phyloP scores from a whole-genome alignment of 257 asterid species.

The Datura wrightii region DNA sequence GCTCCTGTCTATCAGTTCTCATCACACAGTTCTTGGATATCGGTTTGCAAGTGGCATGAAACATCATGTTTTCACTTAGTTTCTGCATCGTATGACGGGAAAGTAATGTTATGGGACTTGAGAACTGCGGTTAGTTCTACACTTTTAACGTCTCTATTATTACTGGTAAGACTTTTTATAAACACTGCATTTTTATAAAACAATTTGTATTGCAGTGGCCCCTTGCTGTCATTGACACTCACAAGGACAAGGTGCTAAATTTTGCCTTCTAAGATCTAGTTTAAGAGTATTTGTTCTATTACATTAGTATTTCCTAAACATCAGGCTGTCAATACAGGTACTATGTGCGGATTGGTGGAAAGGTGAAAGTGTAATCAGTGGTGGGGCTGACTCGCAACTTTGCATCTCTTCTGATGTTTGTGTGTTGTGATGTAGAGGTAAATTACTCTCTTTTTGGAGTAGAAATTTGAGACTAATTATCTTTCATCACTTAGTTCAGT shows the following conservation, averaged over 20 bases:
- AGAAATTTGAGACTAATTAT: neutral
- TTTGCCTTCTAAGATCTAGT: slow-evolving; percentile 19
- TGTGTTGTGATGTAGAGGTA: slow-evolving; percentile 50
- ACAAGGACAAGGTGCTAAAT: slow-evolving; percentile 79
- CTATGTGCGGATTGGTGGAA: slow-evolving; percentile 95
- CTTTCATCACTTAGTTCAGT: neutral
- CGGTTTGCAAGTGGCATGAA: slow-evolving; percentile 95
- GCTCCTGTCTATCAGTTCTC: slow-evolving; percentile 87
- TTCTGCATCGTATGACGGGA: slow-evolving; percentile 94
- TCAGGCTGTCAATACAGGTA: slow-evolving; percentile 52
- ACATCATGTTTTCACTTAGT: slow-evolving; percentile 89
- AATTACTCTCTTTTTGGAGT: neutral
- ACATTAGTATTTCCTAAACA: slow-evolving; percentile 22
- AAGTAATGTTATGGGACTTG: slow-evolving; percentile 95
- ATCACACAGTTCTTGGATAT: slow-evolving; percentile 89
- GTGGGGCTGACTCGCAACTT: slow-evolving; percentile 89
- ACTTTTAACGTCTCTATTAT: slow-evolving; percentile 31
- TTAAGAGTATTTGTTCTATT: neutral
- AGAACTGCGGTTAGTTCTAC: slow-evolving; percentile 77
- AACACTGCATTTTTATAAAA: slow-evolving; percentile 21
- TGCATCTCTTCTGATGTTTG: slow-evolving; percentile 75
- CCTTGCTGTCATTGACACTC: slow-evolving; percentile 73
- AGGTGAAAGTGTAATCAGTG: slow-evolving; percentile 73
- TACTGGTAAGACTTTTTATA: neutral
- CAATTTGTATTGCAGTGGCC: slow-evolving; percentile 77